Base-by-base conservation (phyloP, 1,284 basidiomycete genomes). In the Anthracocystis panici-leucophaei region DNA sequence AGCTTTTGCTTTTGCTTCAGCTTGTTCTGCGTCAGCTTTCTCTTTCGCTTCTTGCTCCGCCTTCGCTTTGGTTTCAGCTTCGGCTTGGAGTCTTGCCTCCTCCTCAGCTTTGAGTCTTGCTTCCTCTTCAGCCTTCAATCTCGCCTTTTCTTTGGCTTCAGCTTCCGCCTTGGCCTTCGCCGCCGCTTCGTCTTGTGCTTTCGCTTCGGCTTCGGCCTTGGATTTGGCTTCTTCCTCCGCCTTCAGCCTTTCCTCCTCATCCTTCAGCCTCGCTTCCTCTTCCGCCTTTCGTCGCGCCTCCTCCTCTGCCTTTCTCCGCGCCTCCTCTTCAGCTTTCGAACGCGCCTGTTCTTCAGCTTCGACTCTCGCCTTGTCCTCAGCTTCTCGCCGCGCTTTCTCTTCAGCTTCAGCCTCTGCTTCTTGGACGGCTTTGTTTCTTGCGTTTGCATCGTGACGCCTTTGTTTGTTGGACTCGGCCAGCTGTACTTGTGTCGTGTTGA, bases 311-410 rank as follows among this genome's bases (percentile, higher is more conserved):
- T 41, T 33, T 6, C 23, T 16, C 20, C 51, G 9, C 5, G 50
- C 52, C 20, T 58, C 27, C 4, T 33, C 45, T n/a, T 70, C 56
- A 1, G 50, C 57, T 8, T 49, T 52, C 5, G 45, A 10, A 42
- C 54, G 18, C 2, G 58, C 61, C 21, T 52, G 45, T 11, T 35
- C 68, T 25, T 58, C 41, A 2, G 33, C 57, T 38, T 56, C 50
- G n/a, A 9, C 51, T 51, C 23, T 62, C 42, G 54, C 50, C 10
- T 46, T 40, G 10, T 50, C 54, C n/a, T 62, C 59, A 14, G 52
- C 55, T 25, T 53, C 23, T 2, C 33, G 14, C 25, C 52, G 20
- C 1, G 58, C 51, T 46, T 55, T 33, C 8, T 44, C 48, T 21
- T 57, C 69, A 2, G 25, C 58, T 21, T 59, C 25, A 1, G 21